Conservation (phyloP, 768 basidiomycete genomes). For the Boletus pseudopeckii region DNA sequence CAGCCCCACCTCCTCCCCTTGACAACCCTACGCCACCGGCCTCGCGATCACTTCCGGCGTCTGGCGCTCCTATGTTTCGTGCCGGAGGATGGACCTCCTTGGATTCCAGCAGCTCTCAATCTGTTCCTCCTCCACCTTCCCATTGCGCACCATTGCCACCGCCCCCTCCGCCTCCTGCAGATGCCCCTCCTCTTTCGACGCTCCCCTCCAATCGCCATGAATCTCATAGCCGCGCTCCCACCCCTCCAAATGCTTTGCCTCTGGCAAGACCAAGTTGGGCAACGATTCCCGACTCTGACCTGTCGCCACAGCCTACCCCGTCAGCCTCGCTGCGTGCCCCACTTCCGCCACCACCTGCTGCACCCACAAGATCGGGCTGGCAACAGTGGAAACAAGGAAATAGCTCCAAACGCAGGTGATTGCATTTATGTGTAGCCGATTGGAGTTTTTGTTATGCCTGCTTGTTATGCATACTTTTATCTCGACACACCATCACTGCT, state of each 20-base stretch:
- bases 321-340: constrained; percentile 10
- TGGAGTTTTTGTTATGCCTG: neutral
- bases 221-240: constrained; percentile 12
- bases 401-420: constrained; percentile 20
- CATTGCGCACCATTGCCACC: constrained; percentile 15
- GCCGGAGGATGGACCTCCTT: constrained; percentile 67
- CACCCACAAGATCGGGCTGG: constrained; percentile 44
- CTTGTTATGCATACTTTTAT: constrained; percentile 3
- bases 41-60: constrained; percentile 12
- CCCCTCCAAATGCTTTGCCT: constrained; percentile 5
- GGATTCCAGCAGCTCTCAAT: constrained; percentile 44
- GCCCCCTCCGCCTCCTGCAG: constrained; percentile 18
- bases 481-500: neutral
- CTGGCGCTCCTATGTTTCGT: constrained; percentile 47
- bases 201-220: constrained; percentile 4
- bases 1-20: constrained; percentile 22
- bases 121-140: constrained; percentile 20
- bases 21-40: constrained; percentile 15
- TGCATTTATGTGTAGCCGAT: neutral
- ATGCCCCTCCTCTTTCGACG: neutral
- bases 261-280: neutral
- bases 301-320: constrained; percentile 7
- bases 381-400: constrained; percentile 44
- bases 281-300: constrained; percentile 10
- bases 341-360: constrained; percentile 20